A percentile compares a stretch with the other conserved stretches of the same genome.
Evolutionary conservation across 352 stramenopile species (phyloP).

Genomic region (Thalassiosira ordinaria): DNA sequence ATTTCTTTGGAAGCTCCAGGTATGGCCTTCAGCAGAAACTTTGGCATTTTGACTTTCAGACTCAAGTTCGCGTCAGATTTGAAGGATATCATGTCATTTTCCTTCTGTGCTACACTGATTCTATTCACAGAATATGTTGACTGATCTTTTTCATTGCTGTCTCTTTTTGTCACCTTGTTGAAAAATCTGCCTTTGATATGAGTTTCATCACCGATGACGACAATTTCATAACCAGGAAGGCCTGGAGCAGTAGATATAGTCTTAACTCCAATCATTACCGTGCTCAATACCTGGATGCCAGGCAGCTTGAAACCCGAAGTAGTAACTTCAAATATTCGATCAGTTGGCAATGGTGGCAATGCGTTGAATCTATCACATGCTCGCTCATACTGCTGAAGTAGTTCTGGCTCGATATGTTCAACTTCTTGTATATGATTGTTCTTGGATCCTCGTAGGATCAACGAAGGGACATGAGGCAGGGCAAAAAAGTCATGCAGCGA

Average conservation of each 20-base stretch:
- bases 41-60: conserved; percentile 38
- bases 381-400: conserved; percentile 33
- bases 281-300: conserved; percentile 40
- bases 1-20: conserved; percentile 45
- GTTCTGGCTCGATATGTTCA: conserved; percentile 25
- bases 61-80: conserved; percentile 38
- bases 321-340: conserved; percentile 52
- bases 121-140: conserved; percentile 43
- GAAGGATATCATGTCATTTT: conserved; percentile 41
- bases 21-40: conserved; percentile 45
- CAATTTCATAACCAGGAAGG: conserved; percentile 51
- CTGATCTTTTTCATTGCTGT: conserved; percentile 13
- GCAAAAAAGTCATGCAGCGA: conserved; percentile 42
- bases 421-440: conserved; percentile 47
- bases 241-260: conserved; percentile 26
- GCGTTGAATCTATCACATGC: conserved; percentile 27
- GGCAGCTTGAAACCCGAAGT: conserved; percentile 50
- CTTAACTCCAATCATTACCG: conserved; percentile 50
- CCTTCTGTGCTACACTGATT: conserved; percentile 24
- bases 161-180: conserved; percentile 49
- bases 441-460: conserved; percentile 45
- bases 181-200: conserved; percentile 51
- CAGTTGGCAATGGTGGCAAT: conserved; percentile 20
- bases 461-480: conserved; percentile 20
- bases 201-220: conserved; percentile 46